phyloP scores from a whole-genome alignment of 1,139 yeast genomes.

The Yamadazyma diospyri region DNA sequence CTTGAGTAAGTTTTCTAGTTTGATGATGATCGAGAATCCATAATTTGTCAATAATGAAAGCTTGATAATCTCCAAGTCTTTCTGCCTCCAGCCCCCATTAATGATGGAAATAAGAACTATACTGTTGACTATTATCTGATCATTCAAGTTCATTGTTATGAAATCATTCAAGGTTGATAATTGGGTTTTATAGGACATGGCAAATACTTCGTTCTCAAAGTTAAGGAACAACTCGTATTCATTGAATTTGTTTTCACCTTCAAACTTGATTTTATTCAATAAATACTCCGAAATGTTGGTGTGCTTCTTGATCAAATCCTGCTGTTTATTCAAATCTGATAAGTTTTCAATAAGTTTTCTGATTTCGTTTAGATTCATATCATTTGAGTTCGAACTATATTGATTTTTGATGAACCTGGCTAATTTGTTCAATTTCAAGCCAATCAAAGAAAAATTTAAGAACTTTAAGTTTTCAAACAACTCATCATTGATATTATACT shows the following conservation, averaged over 20 bases:
- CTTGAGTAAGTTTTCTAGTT: conserved; percentile 25
- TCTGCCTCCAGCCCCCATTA: conserved; percentile 62
- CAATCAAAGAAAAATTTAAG: conserved; percentile 77
- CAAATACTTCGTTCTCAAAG: conserved; percentile 71
- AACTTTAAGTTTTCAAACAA: conserved; percentile 50
- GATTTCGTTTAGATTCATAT: conserved; percentile 53
- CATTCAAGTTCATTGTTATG: conserved; percentile 35
- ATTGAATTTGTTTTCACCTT: conserved; percentile 16
- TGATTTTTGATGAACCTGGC: conserved; percentile 72
- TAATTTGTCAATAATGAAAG: conserved; percentile 52
- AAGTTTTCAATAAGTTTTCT: conserved; percentile 69
- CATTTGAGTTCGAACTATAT: conserved; percentile 57
- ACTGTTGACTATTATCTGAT: conserved; percentile 44
- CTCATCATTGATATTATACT: conserved; percentile 16
- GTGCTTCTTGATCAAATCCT: conserved; percentile 68
- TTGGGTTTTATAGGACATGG: conserved; percentile 52
- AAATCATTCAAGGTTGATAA: conserved; percentile 47
- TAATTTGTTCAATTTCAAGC: conserved; percentile 62
- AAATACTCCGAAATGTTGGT: conserved; percentile 73
- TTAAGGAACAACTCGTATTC: conserved; percentile 56
- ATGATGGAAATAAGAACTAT: conserved; percentile 54
- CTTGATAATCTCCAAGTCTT: conserved; percentile 50
- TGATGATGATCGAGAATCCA: conserved; percentile 48
- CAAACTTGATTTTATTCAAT: conserved; percentile 46
- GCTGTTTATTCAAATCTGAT: conserved; percentile 64